Conservation (phyloP, 1,284 basidiomycete species). For the Polyporus tsugae region DNA sequence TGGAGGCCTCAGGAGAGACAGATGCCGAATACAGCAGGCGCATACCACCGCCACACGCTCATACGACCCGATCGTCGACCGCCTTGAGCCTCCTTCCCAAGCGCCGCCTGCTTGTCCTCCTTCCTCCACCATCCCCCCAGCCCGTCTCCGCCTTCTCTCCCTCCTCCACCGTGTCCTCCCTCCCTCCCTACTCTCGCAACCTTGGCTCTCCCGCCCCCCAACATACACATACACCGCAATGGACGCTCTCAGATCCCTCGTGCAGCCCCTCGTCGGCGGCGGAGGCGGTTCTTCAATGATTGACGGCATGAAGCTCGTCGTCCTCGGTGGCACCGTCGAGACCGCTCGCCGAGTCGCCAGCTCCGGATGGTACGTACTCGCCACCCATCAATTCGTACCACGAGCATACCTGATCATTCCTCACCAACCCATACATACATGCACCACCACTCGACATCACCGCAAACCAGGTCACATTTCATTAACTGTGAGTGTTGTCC, state of each 20-base stretch:
- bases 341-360: conserved; percentile 81
- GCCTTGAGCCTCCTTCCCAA: conserved; percentile 29
- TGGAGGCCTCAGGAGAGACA: conserved; percentile 5
- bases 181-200: conserved; percentile 36
- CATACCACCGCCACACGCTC: conserved; percentile 29
- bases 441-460: conserved; percentile 16
- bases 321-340: conserved; percentile 85
- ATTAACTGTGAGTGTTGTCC: conserved; percentile 71
- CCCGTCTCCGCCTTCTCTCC: conserved; percentile 21
- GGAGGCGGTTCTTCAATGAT: conserved; percentile 78
- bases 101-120: conserved; percentile 32
- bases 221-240: conserved; percentile 48
- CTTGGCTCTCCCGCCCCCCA: conserved; percentile 39
- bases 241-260: conserved; percentile 83
- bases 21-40: conserved; percentile 9
- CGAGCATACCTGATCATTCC: conserved; percentile 18
- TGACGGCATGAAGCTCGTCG: conserved; percentile 87
- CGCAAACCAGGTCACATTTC: conserved; percentile 69
- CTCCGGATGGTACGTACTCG: conserved; percentile 68
- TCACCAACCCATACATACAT: conserved; percentile 24
- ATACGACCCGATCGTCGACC: conserved; percentile 30
- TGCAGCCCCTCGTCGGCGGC: conserved; percentile 80
- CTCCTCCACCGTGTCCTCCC: conserved; percentile 38
- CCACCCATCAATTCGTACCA: neutral
- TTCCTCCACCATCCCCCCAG: conserved; percentile 32